phyloP scores from a whole-genome alignment of 1,284 basidiomycete genomes.

The Apiotrichum veenhuisii region DNA sequence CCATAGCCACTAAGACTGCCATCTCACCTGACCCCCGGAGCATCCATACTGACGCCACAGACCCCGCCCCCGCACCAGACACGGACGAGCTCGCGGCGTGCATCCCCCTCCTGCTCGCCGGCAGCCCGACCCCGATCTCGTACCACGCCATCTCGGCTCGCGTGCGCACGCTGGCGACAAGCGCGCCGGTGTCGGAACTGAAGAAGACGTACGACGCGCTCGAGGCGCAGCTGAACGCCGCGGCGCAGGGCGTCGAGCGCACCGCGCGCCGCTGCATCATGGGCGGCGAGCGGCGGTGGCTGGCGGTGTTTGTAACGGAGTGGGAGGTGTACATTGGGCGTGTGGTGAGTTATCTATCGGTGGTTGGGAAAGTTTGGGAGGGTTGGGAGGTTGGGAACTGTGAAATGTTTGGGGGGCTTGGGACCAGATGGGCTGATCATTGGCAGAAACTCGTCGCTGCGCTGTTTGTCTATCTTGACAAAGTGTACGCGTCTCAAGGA shows the following conservation, averaged over 20 bases:
- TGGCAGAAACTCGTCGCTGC: constrained; percentile 33
- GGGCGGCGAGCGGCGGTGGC: constrained; percentile 30
- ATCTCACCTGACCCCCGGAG: too few relatives aligned
- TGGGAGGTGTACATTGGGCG: constrained; percentile 31
- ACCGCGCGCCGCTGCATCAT: constrained; percentile 31
- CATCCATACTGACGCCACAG: neutral
- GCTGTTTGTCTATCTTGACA: constrained; percentile 48
- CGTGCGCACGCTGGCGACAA: constrained; percentile 26
- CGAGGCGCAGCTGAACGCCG: constrained; percentile 25
- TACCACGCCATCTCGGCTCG: constrained; percentile 30
- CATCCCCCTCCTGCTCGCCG: constrained; percentile 25
- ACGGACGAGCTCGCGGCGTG: neutral
- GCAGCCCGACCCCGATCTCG: constrained; percentile 24
- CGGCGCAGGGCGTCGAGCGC: constrained; percentile 20
- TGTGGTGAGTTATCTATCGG: constrained; percentile 25
- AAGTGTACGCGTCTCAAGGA: constrained; percentile 30
- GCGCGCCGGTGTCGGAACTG: constrained; percentile 22
- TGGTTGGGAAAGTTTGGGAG: too few relatives aligned
- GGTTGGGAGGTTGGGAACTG: too few relatives aligned
- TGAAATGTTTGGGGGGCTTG: too few relatives aligned
- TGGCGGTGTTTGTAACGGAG: constrained; percentile 21
- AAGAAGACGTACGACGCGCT: constrained; percentile 23
- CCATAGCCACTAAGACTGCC: too few relatives aligned
- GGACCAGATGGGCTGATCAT: neutral
- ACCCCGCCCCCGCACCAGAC: neutral